phyloP scores from a whole-genome alignment of 225 moss, liverwort and hornwort genomes.

The Thuidium tamariscinum region DNA sequence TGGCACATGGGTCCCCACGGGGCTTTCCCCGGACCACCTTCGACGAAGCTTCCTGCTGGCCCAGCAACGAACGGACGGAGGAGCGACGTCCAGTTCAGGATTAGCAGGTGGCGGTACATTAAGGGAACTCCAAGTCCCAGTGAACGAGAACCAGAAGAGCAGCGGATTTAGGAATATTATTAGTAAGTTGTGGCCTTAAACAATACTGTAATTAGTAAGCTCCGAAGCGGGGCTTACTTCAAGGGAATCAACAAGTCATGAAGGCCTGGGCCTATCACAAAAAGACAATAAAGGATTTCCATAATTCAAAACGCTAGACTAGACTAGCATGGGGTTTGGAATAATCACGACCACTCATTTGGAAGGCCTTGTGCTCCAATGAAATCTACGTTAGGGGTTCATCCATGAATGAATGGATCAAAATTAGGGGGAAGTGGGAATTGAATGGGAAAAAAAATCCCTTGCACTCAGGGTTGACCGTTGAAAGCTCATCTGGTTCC shows the following conservation, averaged over 20 bases:
- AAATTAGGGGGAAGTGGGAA: not conserved
- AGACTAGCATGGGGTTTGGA: not conserved
- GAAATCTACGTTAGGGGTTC: not conserved
- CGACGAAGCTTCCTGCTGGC: not conserved
- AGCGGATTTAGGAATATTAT: not conserved
- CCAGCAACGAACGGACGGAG: not conserved
- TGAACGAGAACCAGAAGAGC: not conserved
- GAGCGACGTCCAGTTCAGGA: not conserved
- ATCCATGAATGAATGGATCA: not conserved
- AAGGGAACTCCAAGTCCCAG: not conserved
- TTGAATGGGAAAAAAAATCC: not conserved
- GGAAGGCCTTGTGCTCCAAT: not conserved
- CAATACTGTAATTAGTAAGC: no score
- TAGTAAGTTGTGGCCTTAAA: no score
- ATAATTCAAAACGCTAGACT: no score
- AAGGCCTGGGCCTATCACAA: not conserved
- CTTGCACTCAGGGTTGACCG: not conserved
- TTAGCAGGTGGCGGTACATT: constrained; percentile 4
- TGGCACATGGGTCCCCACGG: not conserved
- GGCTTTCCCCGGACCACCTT: no score
- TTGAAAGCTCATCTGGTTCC: not conserved
- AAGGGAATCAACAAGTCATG: not conserved
- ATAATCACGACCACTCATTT: not conserved
- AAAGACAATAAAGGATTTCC: not conserved
- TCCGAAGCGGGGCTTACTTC: no score